Base-by-base conservation (phyloP, 768 basidiomycete genomes). In the Brasilioporus rufonigricans region DNA sequence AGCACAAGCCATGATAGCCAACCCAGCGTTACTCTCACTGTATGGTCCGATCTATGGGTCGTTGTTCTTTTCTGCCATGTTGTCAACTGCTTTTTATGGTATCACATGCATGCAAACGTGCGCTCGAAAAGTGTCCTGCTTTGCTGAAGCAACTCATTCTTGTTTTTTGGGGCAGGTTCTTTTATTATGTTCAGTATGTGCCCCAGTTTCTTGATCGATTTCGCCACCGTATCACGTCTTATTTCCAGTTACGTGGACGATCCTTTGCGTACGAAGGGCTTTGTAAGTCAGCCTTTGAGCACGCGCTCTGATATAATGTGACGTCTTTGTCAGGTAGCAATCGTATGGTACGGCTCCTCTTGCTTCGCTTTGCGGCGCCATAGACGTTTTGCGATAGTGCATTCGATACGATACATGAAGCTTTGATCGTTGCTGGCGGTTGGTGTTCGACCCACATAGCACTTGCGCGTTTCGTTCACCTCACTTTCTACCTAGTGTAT, bases 81-180 rank as follows among this genome's bases (percentile, higher is more conserved):
- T 38, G n/a, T 38, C 36, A 10, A 38, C 36, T 38, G 36, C 12
- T 4, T 38, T 38, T 38, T 38, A 38, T 13, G 57, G 57, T 2
- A 8, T 41, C 4, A 13, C 50, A 14, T 59, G 58, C 27, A 53
- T 59, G 51, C 58, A 59, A 52, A 43, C 57, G 58, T 59, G 39
- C n/a, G n/a, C n/a, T n/a, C n/a, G n/a, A n/a, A n/a, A n/a, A 38
- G 39, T 39, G 19, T 12, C 39, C 1, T 11, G 12, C 51, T 33
- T 31, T 8, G 23, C 9, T 18, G 8, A 27, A 40, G n/a, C 2
- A 10, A 21, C 23, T 16, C 19, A 31, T 18, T 33, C 6, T 21
- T 14, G n/a, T 12, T 3, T 46, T 21, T 16, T 13, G 3, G 19
- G 9, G 16, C 21, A 61, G 60, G 31, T 60, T 56, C 39, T 49